phyloP scores from a whole-genome alignment of 306 rosid genomes.

The Dryas alaskensis region DNA sequence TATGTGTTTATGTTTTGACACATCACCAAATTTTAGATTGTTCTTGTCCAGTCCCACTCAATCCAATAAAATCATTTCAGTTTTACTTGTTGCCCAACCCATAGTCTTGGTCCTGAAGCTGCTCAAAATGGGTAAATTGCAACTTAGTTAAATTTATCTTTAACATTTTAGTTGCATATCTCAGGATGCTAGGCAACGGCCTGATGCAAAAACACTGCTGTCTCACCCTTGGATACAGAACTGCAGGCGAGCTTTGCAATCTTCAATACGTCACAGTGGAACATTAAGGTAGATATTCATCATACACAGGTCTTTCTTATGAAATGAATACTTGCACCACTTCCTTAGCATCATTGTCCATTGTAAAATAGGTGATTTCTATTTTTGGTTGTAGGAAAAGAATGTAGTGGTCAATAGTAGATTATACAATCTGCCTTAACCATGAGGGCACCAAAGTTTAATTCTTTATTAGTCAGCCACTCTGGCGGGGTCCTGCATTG shows the following conservation, averaged over 20 bases:
- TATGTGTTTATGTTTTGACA: background rate
- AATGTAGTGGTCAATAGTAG: no score
- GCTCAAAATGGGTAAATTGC: background rate
- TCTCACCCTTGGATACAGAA: constrained; percentile 97
- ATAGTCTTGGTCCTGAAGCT: background rate
- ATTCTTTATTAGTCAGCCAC: background rate
- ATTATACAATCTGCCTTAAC: background rate
- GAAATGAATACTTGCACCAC: constrained; percentile 12
- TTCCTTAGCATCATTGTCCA: background rate
- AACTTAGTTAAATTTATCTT: background rate
- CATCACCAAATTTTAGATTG: background rate
- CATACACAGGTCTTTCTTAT: background rate
- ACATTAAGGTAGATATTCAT: constrained; percentile 59
- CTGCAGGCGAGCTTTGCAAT: constrained; percentile 76
- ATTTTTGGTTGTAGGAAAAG: no score
- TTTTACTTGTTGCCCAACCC: background rate
- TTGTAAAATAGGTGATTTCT: no score
- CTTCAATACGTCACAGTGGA: constrained; percentile 94
- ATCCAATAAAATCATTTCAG: background rate
- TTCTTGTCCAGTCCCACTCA: constrained; percentile 1
- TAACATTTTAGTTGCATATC: constrained; percentile 31
- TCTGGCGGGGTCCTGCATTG: no score
- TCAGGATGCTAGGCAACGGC: constrained; percentile 99
- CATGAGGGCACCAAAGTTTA: background rate
- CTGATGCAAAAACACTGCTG: constrained; percentile 93